phyloP scores from a whole-genome alignment of 768 basidiomycete genomes.

The Trametes elegans region DNA sequence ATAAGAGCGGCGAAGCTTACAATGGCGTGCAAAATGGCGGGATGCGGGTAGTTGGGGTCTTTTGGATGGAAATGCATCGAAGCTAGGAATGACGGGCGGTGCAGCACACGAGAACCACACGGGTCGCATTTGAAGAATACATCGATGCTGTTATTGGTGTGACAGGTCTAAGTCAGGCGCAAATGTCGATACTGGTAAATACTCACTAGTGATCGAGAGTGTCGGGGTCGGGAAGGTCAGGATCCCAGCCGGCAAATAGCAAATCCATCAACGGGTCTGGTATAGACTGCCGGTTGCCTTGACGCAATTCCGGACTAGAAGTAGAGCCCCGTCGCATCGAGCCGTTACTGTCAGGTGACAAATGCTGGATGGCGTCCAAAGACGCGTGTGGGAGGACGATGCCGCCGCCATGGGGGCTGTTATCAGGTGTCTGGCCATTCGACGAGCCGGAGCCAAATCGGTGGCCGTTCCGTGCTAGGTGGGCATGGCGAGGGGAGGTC shows the following conservation, averaged over 20 bases:
- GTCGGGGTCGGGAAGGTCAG: conserved; percentile 76
- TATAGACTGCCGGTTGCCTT: conserved; percentile 33
- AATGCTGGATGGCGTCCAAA: conserved; percentile 24
- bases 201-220: conserved; percentile 75
- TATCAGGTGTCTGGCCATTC: conserved; percentile 24
- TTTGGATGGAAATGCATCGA: conserved; percentile 78
- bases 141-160: conserved; percentile 59
- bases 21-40: conserved; percentile 88
- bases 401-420: conserved; percentile 26
- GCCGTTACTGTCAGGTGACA: conserved; percentile 24
- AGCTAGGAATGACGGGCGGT: conserved; percentile 75
- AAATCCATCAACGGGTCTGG: conserved; percentile 62
- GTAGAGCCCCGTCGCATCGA: conserved; percentile 36
- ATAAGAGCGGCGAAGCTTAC: conserved; percentile 39
- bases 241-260: conserved; percentile 79
- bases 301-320: conserved; percentile 50
- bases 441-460: conserved; percentile 11
- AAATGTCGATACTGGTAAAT: not conserved
- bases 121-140: conserved; percentile 89
- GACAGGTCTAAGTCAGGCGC: not conserved
- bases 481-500: conserved; percentile 34
- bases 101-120: conserved; percentile 80
- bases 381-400: conserved; percentile 29
- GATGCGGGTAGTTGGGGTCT: conserved; percentile 84
- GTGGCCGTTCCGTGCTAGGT: conserved; percentile 15